Percentiles rank a stretch among this genome's conserved stretches.
These are phyloP conservation scores for Comarum palustre DNA, from an alignment of 306 rosid genomes.

Conservation along the genomic window DNA sequence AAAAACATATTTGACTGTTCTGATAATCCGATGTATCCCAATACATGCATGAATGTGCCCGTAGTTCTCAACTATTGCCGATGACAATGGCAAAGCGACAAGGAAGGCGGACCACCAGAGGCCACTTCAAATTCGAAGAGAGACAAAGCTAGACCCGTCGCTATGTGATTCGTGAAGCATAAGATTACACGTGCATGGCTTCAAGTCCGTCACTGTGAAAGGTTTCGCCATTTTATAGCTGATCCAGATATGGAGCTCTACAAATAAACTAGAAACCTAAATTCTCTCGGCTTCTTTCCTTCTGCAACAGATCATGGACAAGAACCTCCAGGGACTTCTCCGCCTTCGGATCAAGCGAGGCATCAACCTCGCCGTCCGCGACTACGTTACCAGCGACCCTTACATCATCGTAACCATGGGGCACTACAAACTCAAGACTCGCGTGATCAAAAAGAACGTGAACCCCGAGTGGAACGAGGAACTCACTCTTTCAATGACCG, in stretches of 20 bases:
- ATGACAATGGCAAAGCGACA: conserved; percentile 11
- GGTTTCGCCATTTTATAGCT: not conserved
- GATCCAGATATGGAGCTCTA: not conserved
- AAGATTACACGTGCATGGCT: not conserved
- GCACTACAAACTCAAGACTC: conserved; percentile 58
- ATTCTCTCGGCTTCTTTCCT: not conserved
- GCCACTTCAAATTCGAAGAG: not conserved
- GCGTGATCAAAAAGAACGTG: conserved; percentile 46
- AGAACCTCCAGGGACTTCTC: conserved; percentile 54
- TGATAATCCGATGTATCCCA: too few species aligned
- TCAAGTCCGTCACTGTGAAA: not conserved
- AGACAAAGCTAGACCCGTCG: not conserved
- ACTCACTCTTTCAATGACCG: conserved; percentile 55
- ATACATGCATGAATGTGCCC: not conserved
- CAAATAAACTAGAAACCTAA: not conserved
- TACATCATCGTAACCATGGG: conserved; percentile 52
- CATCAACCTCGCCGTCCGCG: conserved; percentile 67
- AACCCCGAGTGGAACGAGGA: conserved; percentile 90
- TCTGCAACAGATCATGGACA: conserved; percentile 27
- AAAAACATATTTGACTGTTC: too few species aligned
- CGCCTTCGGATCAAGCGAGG: conserved; percentile 63
- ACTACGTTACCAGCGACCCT: conserved; percentile 68
- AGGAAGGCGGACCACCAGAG: not conserved
- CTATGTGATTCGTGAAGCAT: not conserved
- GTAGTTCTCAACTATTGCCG: not conserved